phyloP scores from a whole-genome alignment of 2,329 filamentous ascomycete species.

The Remersonia thermophila region DNA sequence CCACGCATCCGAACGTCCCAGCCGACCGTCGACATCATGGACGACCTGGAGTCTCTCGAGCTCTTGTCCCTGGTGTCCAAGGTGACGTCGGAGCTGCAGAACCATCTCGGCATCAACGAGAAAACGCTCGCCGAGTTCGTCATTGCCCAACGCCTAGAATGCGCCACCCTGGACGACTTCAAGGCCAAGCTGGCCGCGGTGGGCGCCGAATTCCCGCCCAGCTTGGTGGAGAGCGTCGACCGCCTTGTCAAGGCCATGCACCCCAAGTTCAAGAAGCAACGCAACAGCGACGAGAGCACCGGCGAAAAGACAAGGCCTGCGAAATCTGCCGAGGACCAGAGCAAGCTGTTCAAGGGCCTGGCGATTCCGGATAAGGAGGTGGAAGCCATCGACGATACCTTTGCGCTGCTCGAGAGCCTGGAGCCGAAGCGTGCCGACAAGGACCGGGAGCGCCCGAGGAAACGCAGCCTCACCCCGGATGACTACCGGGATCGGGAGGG shows the following conservation, averaged over 20 bases:
- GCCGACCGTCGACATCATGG: constrained; percentile 43
- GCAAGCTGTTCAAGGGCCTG: constrained; percentile 80
- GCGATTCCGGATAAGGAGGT: constrained; percentile 68
- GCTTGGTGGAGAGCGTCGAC: constrained; percentile 82
- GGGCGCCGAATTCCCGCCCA: constrained; percentile 73
- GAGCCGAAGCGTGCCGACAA: constrained; percentile 45
- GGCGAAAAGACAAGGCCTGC: constrained; percentile 29
- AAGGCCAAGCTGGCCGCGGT: constrained; percentile 61
- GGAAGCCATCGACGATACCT: constrained; percentile 80
- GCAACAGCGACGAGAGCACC: constrained; percentile 21
- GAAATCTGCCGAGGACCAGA: constrained; percentile 54
- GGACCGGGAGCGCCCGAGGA: constrained; percentile 21
- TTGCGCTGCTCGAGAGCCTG: constrained; percentile 79
- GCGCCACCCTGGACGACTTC: constrained; percentile 58
- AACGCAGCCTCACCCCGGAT: constrained; percentile 22
- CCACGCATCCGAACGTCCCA: not conserved
- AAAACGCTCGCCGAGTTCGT: constrained; percentile 95
- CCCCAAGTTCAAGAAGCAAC: constrained; percentile 61
- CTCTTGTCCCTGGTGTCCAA: constrained; percentile 87
- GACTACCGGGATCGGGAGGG: constrained; percentile 13
- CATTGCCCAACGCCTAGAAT: constrained; percentile 77
- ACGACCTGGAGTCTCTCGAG: constrained; percentile 84
- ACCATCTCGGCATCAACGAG: constrained; percentile 82
- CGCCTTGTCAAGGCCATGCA: constrained; percentile 82
- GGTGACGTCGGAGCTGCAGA: constrained; percentile 86